These are phyloP conservation scores for Clarireedia monteithiana DNA, from an alignment of 2,329 filamentous ascomycete genomes.

Conservation along the genomic window DNA sequence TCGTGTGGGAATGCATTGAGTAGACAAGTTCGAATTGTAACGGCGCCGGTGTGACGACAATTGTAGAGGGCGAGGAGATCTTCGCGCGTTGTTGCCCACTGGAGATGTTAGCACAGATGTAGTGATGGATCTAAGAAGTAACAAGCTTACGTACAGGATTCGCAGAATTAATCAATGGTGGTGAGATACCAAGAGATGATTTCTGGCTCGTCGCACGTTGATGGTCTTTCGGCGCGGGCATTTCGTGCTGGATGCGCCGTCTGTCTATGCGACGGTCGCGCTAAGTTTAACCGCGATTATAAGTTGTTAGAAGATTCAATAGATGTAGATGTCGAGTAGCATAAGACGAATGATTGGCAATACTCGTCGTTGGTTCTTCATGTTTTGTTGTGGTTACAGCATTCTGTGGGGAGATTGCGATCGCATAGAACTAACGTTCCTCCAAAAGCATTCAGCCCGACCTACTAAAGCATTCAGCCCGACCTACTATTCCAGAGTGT, in stretches of 20 bases:
- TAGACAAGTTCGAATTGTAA: slow-evolving; percentile 66
- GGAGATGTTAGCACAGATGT: not conserved
- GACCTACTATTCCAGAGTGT: too few relatives aligned
- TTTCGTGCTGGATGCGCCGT: not conserved
- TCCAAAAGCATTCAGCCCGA: too few relatives aligned
- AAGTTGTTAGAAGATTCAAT: too few relatives aligned
- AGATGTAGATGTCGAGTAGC: too few relatives aligned
- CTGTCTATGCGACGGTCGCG: not conserved
- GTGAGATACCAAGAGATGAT: slow-evolving; percentile 12
- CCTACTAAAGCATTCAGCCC: too few relatives aligned
- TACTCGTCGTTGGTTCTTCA: too few relatives aligned
- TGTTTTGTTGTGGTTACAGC: too few relatives aligned
- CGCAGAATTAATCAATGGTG: slow-evolving; percentile 64
- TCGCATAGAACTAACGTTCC: too few relatives aligned
- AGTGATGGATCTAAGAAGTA: not conserved
- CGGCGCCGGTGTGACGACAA: slow-evolving; percentile 58
- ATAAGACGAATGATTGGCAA: too few relatives aligned
- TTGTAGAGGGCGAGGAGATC: slow-evolving; percentile 56
- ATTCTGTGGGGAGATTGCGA: too few relatives aligned
- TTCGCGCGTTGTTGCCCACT: slow-evolving; percentile 58
- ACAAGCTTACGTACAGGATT: slow-evolving; percentile 38
- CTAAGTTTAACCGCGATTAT: not conserved
- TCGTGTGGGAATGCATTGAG: slow-evolving; percentile 50
- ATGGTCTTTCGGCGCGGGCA: too few relatives aligned
- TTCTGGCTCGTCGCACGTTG: not conserved